Percentiles rank a stretch among this genome's conserved stretches.
phyloP scores from a whole-genome alignment of 306 rosid species.

The Casuarina cunninghamiana region DNA sequence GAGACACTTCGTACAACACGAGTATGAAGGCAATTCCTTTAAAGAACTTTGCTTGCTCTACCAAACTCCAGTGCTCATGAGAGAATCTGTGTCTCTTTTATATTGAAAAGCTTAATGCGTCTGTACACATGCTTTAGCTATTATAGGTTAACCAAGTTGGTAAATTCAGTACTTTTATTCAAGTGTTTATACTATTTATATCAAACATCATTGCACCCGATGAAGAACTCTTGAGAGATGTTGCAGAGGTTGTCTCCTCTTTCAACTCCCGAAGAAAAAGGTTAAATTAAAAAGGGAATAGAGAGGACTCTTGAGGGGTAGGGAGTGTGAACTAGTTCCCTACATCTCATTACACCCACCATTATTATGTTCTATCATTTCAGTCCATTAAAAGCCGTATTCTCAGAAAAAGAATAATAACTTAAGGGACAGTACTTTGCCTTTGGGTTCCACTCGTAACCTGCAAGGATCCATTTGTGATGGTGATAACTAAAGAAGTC shows the following conservation, averaged over 20 bases:
- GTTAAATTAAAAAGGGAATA: neutral
- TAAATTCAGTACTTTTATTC: too few species aligned
- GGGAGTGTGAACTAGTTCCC: neutral
- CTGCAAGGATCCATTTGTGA: conserved; percentile 8
- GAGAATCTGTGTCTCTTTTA: too few species aligned
- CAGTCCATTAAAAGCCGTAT: conserved; percentile 41
- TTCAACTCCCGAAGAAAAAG: neutral
- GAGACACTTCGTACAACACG: too few species aligned
- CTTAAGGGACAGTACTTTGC: conserved; percentile 13
- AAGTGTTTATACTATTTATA: too few species aligned
- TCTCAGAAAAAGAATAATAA: conserved; percentile 43
- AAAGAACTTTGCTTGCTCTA: too few species aligned
- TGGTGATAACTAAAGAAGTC: conserved; percentile 12
- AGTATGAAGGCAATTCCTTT: too few species aligned
- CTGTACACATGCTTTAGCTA: too few species aligned
- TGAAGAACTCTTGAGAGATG: neutral
- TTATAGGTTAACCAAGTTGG: too few species aligned
- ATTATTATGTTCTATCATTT: conserved; percentile 46
- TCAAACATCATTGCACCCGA: too few species aligned
- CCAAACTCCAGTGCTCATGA: too few species aligned
- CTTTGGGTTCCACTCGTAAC: conserved; percentile 9
- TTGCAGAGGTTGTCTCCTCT: neutral
- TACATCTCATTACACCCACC: neutral
- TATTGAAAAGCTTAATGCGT: too few species aligned
- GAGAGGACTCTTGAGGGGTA: neutral